Evolutionary conservation across 192 early-diverging fungal genomes (phyloP).

Genomic region (Backusella tarrabulga): DNA sequence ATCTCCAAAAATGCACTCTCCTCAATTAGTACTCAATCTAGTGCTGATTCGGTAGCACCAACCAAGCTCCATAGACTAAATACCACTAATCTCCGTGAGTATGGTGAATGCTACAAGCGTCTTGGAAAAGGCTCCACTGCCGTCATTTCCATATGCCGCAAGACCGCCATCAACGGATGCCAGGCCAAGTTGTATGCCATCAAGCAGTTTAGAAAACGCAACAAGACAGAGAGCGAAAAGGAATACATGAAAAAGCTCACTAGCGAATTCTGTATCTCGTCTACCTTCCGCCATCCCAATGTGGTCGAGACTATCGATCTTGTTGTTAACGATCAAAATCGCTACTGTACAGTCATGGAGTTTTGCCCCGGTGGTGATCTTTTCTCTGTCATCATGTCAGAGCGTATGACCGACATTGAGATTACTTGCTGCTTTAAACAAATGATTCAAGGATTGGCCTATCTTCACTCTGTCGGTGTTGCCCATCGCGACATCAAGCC

Average conservation of each 20-base stretch:
- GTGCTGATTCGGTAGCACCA: not conserved
- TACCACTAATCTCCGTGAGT: slow-evolving; percentile 18
- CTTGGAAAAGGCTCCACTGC: slow-evolving; percentile 91
- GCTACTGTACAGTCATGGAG: slow-evolving; percentile 80
- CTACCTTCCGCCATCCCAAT: slow-evolving; percentile 87
- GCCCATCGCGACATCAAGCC: slow-evolving; percentile 84
- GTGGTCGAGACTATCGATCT: slow-evolving; percentile 93
- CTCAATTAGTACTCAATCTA: not conserved
- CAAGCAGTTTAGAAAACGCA: slow-evolving; percentile 84
- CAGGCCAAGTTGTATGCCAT: slow-evolving; percentile 80
- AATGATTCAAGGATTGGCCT: slow-evolving; percentile 81
- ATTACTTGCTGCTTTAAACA: slow-evolving; percentile 95
- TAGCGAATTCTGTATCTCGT: slow-evolving; percentile 94
- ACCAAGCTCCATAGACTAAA: slow-evolving; percentile 9
- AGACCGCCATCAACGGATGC: slow-evolving; percentile 36
- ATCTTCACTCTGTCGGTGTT: slow-evolving; percentile 92
- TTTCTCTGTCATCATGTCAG: slow-evolving; percentile 77
- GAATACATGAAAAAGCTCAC: slow-evolving; percentile 96
- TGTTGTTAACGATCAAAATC: slow-evolving; percentile 85
- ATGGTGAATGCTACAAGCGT: slow-evolving; percentile 50
- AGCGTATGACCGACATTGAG: slow-evolving; percentile 66
- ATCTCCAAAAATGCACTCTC: not conserved
- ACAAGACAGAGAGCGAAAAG: slow-evolving; percentile 86
- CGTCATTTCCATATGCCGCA: slow-evolving; percentile 80
- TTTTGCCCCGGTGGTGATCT: slow-evolving; percentile 88